Base-by-base conservation (phyloP, 1,139 yeast species). In the Hyphopichia fennica region DNA sequence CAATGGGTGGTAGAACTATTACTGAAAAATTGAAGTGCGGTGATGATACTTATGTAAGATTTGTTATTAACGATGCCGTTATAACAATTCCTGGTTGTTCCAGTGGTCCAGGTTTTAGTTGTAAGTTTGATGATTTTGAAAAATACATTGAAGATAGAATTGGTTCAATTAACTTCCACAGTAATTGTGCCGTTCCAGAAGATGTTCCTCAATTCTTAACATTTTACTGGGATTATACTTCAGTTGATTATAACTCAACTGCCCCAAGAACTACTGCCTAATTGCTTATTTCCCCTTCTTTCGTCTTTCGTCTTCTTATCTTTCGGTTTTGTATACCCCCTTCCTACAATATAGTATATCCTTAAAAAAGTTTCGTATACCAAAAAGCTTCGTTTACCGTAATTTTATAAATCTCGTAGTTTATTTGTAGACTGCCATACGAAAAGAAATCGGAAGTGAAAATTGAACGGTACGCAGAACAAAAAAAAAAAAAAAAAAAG, bases 61-160 rank as follows among this genome's bases (percentile, higher is more conserved):
- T 72, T 35, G 52, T 80, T 17, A 63, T 79, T 35, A 81, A 81
- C 53, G 84, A 78, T 47, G 81, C 84, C 1, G 83, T 81, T 2
- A 58, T 74, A 23, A 85, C 86, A 1, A 57, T 79, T 34, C 70
- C 73, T 10, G 58, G 57, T 22, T 82, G 87, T 58, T 63, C 65
- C 39, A 49, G 55, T 35, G 85, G 85, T 3, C 83, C 84, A 0
- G 83, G 82, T 0, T 81, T 77, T 56, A 72, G 83, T 7, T 80
- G 86, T 62, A 62, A 69, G 36, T 56, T 79, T 35, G 56, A 63
- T 3, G 70, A 72, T 34, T 82, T 64, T 48, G 60, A 59, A 42
- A 45, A 52, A 1, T 62, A 67, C 40, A 61, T 72, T 22, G 57
- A 61, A 14, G 48, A 53, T 10, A 67, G 72, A 52, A 51, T 72